Percentiles rank a stretch among this genome's conserved stretches.
These are phyloP conservation scores for Gracilariopsis chorda DNA, from an alignment of 23 red algal species.

Conservation along the genomic window DNA sequence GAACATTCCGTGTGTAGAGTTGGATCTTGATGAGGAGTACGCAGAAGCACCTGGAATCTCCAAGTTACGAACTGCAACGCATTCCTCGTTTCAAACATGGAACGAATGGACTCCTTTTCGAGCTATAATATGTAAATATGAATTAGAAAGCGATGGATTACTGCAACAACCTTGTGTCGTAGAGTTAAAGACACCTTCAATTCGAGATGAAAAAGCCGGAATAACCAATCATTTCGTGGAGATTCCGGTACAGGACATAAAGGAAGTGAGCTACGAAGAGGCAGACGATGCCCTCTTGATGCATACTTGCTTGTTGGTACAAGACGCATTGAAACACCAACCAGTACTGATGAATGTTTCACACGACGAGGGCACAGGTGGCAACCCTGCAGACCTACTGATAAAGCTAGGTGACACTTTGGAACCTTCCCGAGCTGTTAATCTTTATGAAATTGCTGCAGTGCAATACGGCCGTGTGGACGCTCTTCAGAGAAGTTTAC, in stretches of 20 bases:
- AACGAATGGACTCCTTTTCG: constrained; percentile 20
- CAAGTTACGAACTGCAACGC: not conserved
- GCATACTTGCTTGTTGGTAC: constrained; percentile 12
- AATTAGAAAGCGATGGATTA: constrained; percentile 4
- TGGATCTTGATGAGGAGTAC: not conserved
- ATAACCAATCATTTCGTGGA: not conserved
- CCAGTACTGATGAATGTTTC: not conserved
- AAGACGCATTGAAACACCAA: not conserved
- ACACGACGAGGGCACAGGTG: not conserved
- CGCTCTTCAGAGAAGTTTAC: not conserved
- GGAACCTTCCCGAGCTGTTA: not conserved
- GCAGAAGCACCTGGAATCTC: not conserved
- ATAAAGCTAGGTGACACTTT: not conserved
- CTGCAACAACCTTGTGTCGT: not conserved
- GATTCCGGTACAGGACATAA: not conserved
- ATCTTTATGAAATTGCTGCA: not conserved
- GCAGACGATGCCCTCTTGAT: constrained; percentile 16
- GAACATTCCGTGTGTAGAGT: not conserved
- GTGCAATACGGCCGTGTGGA: not conserved
- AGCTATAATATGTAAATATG: constrained; percentile 13
- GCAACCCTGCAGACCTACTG: not conserved
- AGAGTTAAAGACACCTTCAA: not conserved
- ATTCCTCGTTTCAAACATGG: not conserved
- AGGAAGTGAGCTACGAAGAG: not conserved
- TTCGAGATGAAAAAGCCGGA: not conserved